These are phyloP conservation scores for Sporothrix schenckii DNA, from an alignment of 2,329 filamentous ascomycete genomes.

Conservation along the genomic window DNA sequence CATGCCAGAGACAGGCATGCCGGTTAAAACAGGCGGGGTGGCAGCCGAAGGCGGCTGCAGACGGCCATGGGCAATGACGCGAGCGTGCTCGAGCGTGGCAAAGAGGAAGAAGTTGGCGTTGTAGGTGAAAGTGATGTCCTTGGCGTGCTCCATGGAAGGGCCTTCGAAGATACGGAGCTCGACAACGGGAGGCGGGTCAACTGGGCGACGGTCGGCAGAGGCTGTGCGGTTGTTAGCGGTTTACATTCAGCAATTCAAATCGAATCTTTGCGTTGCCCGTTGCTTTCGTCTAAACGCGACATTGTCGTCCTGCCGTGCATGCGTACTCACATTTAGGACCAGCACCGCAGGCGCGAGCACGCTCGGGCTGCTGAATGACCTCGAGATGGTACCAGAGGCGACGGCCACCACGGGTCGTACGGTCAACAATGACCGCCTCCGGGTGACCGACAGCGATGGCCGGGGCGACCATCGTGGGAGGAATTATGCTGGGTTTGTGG, in stretches of 20 bases:
- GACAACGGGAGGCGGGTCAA: constrained; percentile 92
- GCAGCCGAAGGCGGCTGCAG: constrained; percentile 68
- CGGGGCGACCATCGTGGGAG: constrained; percentile 31
- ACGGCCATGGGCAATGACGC: constrained; percentile 79
- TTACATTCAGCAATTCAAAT: too few species aligned
- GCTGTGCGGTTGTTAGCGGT: constrained; percentile 50
- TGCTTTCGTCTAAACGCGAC: background rate
- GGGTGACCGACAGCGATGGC: constrained; percentile 37
- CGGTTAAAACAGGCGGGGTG: constrained; percentile 82
- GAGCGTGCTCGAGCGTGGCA: constrained; percentile 84
- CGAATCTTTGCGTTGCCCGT: background rate
- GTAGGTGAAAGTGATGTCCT: constrained; percentile 84
- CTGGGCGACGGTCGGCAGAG: constrained; percentile 84
- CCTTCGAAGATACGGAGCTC: constrained; percentile 85
- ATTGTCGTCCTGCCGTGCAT: background rate
- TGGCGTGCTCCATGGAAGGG: constrained; percentile 59
- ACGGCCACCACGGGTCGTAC: constrained; percentile 73
- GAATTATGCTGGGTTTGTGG: background rate
- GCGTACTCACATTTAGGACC: constrained; percentile 83
- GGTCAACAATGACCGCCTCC: constrained; percentile 43
- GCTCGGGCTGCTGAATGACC: constrained; percentile 92
- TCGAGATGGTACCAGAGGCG: constrained; percentile 78
- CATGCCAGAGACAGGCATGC: constrained; percentile 92
- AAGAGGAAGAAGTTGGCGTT: constrained; percentile 98
- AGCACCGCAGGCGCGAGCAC: constrained; percentile 90